Conservation (phyloP, 2,329 filamentous ascomycete genomes). For the Sporothrix humicola region DNA sequence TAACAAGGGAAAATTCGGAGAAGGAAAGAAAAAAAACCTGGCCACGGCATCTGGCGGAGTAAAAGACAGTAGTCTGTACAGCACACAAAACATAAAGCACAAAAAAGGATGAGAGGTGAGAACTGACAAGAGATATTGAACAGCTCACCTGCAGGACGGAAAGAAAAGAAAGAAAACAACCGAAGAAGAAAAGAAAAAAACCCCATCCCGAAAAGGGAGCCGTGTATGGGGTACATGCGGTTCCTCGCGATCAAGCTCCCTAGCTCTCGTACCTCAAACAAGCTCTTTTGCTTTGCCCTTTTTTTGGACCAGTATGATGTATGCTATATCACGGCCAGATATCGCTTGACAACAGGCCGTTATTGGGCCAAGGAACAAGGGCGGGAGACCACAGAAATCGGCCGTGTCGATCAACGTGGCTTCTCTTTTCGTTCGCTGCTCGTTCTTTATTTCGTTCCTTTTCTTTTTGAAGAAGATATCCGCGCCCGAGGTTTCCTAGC, state of each 20-base stretch:
- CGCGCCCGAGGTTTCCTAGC: too few species aligned
- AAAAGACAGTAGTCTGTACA: background rate
- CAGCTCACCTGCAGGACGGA: background rate
- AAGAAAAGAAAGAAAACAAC: background rate
- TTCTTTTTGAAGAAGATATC: too few species aligned
- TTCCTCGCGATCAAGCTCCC: background rate
- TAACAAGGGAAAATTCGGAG: background rate
- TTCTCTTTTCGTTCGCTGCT: background rate
- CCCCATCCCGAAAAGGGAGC: too few species aligned
- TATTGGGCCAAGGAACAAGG: background rate
- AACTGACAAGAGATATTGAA: background rate
- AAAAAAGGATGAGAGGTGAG: background rate
- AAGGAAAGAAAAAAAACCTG: background rate
- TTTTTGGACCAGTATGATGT: background rate
- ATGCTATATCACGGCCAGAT: background rate
- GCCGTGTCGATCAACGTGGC: background rate
- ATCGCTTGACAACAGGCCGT: background rate
- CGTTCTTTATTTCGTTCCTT: background rate
- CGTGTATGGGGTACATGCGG: background rate
- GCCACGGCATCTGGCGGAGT: conserved; percentile 30
- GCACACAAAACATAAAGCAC: background rate
- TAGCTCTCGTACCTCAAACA: conserved; percentile 17
- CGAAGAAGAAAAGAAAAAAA: background rate
- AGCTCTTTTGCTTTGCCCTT: background rate
- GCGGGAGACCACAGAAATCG: background rate